Percentiles rank a stretch among this genome's conserved stretches.
Conservation (phyloP, 1,139 yeast genomes). For the Hemisphaericaspora xylanilytica region DNA sequence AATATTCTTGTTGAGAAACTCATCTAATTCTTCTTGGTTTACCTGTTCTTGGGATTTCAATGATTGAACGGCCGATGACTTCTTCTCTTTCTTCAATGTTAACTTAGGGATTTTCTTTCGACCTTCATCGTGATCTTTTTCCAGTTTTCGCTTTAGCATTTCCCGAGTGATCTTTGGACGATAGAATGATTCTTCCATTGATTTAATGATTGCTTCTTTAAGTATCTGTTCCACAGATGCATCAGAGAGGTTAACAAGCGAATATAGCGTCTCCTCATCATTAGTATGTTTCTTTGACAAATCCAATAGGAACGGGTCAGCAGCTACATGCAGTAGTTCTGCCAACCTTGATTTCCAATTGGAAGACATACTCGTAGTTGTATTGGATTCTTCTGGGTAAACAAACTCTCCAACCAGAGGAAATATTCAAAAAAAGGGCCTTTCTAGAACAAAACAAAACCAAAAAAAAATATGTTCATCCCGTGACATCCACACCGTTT, state of each 20-base stretch:
- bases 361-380: constrained; percentile 1
- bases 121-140: constrained; percentile 7
- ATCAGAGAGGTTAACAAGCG: constrained; percentile 9
- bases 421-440: no score
- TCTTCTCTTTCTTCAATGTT: constrained; percentile 5
- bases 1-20: constrained; percentile 26
- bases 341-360: constrained; percentile 14
- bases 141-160: constrained; percentile 10
- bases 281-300: constrained; percentile 7
- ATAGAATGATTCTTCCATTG: constrained; percentile 14
- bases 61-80: constrained; percentile 17
- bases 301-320: constrained; percentile 14
- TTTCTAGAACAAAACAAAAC: no score
- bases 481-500: constrained; percentile 5
- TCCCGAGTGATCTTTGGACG: constrained; percentile 12
- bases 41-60: constrained; percentile 21
- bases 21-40: constrained; percentile 21
- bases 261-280: constrained; percentile 5
- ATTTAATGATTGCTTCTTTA: constrained; percentile 13
- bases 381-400: neutral
- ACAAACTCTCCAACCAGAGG: neutral
- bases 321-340: constrained; percentile 15
- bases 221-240: constrained; percentile 10
- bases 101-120: constrained; percentile 6
- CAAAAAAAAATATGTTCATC: neutral